Evolutionary conservation across 2,329 filamentous ascomycete genomes (phyloP).

Genomic region (Talaromyces sp.): DNA sequence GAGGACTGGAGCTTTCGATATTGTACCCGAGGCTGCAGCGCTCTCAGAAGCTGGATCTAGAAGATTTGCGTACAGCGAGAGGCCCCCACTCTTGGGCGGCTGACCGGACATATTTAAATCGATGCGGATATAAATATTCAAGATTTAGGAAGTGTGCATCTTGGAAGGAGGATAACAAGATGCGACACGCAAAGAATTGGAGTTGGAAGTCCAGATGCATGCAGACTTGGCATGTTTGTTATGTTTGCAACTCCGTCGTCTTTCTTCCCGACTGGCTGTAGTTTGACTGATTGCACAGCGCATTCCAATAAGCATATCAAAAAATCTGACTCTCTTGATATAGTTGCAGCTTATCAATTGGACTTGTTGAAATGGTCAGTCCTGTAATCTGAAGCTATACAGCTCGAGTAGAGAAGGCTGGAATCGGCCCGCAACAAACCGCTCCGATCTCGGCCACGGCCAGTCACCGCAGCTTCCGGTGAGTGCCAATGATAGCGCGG

Average conservation of each 20-base stretch:
- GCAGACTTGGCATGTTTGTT: constrained; percentile 14
- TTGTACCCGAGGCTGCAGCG: constrained; percentile 52
- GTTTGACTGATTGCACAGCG: not conserved
- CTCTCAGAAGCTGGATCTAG: constrained; percentile 51
- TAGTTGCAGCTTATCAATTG: not conserved
- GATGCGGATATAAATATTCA: not conserved
- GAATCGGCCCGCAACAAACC: constrained; percentile 2
- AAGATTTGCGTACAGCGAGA: constrained; percentile 81
- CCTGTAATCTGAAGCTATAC: not conserved
- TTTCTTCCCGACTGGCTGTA: not conserved
- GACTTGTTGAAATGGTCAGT: not conserved
- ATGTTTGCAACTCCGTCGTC: constrained; percentile 13
- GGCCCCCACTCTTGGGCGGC: constrained; percentile 18
- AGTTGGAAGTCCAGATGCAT: too few relatives aligned
- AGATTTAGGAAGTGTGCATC: not conserved
- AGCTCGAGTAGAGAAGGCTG: not conserved
- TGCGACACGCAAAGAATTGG: not conserved
- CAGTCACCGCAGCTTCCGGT: not conserved
- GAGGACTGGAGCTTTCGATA: constrained; percentile 68
- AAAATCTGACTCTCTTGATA: not conserved
- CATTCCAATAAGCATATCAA: not conserved
- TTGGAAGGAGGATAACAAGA: not conserved
- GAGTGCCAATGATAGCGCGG: not conserved
- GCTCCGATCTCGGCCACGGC: constrained; percentile 10
- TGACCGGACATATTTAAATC: constrained; percentile 5